phyloP scores from a whole-genome alignment of 345 rosid genomes.

The Eucalyptus curtisii region DNA sequence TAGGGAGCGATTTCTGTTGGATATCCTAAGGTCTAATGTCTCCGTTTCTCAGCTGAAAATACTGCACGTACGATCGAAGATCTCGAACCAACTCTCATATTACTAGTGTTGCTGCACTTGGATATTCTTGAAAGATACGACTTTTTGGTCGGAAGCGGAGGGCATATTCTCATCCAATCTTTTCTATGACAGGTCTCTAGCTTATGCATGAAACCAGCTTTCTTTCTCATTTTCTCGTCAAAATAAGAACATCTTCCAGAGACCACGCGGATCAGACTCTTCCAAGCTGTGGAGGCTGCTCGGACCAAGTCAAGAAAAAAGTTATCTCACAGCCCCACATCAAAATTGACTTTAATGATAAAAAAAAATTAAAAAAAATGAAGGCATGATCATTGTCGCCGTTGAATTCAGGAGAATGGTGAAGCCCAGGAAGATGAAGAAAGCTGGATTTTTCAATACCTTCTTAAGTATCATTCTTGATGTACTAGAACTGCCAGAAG shows the following conservation, averaged over 20 bases:
- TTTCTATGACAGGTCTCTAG: background rate
- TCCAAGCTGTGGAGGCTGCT: background rate
- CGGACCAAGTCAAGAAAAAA: background rate
- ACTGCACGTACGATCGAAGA: background rate
- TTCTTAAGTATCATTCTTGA: constrained; percentile 32
- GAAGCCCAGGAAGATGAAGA: background rate
- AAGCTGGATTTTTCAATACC: constrained; percentile 16
- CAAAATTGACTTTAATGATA: background rate
- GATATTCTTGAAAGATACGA: background rate
- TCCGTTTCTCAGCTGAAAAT: background rate
- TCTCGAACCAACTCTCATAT: background rate
- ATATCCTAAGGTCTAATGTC: background rate
- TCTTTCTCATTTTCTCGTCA: constrained; percentile 2
- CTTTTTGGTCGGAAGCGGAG: background rate
- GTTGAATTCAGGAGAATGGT: background rate
- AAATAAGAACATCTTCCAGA: background rate
- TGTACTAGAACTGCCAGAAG: constrained; percentile 26
- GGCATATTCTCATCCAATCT: background rate
- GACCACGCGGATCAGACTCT: background rate
- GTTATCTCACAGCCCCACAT: background rate
- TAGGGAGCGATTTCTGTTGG: background rate
- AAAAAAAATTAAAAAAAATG: background rate
- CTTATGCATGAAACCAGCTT: background rate
- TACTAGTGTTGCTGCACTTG: background rate
- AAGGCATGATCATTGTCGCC: background rate